These are phyloP conservation scores for Suillus sp. DNA, from an alignment of 768 basidiomycete species.

Conservation along the genomic window DNA sequence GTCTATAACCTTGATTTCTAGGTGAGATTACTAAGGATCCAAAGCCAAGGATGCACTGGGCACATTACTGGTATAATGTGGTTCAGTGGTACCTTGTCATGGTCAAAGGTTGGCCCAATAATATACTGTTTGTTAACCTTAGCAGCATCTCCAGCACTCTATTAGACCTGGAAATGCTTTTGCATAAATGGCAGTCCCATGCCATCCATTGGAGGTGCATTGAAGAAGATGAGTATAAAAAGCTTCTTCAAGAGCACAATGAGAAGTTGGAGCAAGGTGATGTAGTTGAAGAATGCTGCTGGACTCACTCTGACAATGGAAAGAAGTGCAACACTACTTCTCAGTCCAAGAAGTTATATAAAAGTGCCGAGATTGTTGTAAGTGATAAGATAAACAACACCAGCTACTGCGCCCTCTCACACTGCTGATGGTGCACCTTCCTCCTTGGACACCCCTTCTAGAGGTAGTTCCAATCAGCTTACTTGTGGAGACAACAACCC, in stretches of 20 bases:
- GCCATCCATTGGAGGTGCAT: constrained; percentile 1
- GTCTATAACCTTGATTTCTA: no score
- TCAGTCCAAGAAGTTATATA: neutral
- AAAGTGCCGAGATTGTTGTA: neutral
- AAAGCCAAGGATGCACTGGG: no score
- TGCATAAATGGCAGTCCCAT: constrained; percentile 10
- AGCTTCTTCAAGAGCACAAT: neutral
- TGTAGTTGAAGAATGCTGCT: neutral
- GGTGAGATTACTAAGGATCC: no score
- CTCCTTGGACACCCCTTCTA: no score
- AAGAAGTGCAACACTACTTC: neutral
- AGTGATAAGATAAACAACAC: neutral
- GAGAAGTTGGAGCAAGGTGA: constrained; percentile 7
- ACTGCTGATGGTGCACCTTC: no score
- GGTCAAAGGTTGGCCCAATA: constrained; percentile 9
- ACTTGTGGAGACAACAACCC: no score
- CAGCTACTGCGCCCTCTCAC: no score
- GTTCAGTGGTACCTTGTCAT: neutral
- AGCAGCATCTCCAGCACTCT: constrained; percentile 11
- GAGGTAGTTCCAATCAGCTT: no score
- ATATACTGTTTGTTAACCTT: constrained; percentile 11
- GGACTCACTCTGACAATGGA: constrained; percentile 7
- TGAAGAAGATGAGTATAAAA: neutral
- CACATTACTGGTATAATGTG: no score
- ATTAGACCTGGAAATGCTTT: constrained; percentile 9